These are phyloP conservation scores for Tetrastigma voinierianum DNA, from an alignment of 164 flowering plant species.

Conservation along the genomic window DNA sequence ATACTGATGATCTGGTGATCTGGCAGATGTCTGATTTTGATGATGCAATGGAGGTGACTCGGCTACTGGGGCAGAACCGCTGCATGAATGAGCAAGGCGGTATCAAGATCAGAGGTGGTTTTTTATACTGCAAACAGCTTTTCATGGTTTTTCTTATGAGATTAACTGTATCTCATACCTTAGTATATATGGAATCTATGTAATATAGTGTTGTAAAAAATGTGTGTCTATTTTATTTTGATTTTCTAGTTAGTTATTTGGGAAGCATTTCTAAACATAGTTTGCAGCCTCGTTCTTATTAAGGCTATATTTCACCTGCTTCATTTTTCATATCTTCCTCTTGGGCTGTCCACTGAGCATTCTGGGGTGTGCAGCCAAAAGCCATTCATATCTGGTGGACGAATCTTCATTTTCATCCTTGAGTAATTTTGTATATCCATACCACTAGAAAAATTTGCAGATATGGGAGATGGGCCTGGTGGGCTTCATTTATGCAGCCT, in stretches of 20 bases:
- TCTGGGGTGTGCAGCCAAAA: too few relatives aligned
- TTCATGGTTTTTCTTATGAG: background rate
- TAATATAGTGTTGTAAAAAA: background rate
- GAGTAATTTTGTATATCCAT: background rate
- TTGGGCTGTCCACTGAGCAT: too few relatives aligned
- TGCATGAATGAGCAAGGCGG: conserved; percentile 40
- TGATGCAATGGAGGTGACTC: conserved; percentile 46
- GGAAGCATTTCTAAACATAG: background rate
- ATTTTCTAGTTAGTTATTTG: background rate
- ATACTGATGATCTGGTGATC: conserved; percentile 44
- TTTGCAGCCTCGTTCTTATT: too few relatives aligned
- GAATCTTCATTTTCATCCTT: background rate
- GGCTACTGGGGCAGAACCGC: conserved; percentile 39
- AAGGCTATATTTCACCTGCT: too few relatives aligned
- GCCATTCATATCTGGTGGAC: background rate
- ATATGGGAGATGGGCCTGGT: conserved; percentile 70
- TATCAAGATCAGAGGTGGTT: conserved; percentile 75
- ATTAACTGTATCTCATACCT: background rate
- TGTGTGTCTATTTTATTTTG: background rate
- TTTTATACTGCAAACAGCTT: background rate
- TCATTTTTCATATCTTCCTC: too few relatives aligned
- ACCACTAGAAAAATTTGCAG: conserved; percentile 29
- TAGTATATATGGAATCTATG: background rate
- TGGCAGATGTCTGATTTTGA: conserved; percentile 69
- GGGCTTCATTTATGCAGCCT: conserved; percentile 38